These are phyloP conservation scores for Paecilomyces variotii DNA, from an alignment of 2,329 filamentous ascomycete genomes.

Conservation along the genomic window DNA sequence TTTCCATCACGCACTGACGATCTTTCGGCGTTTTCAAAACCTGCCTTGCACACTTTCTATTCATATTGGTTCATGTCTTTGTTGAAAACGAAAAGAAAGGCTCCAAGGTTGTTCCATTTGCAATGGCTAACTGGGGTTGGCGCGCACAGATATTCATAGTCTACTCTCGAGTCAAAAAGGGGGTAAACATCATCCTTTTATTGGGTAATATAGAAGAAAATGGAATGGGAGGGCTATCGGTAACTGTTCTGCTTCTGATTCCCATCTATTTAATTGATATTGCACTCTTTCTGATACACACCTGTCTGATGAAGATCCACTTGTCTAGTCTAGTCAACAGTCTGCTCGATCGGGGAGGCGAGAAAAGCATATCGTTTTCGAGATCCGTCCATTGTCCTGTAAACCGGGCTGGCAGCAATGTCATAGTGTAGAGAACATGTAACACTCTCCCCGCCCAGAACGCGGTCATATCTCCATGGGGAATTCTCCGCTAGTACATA, in stretches of 20 bases:
- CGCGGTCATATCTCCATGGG: too few species aligned
- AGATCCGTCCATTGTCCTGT: background rate
- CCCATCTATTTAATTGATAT: background rate
- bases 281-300: background rate
- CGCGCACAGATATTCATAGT: slow-evolving; percentile 4
- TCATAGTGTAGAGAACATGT: too few species aligned
- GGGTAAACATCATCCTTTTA: background rate
- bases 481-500: too few species aligned
- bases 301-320: background rate
- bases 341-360: background rate
- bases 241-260: background rate
- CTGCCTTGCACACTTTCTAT: background rate
- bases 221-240: background rate
- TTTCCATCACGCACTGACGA: slow-evolving; percentile 2
- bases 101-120: slow-evolving; percentile 4
- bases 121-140: slow-evolving; percentile 12
- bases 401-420: too few species aligned
- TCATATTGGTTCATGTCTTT: background rate
- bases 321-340: background rate
- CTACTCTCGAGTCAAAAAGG: background rate
- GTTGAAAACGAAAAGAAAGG: background rate
- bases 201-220: background rate
- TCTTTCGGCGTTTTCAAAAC: background rate
- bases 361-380: background rate
- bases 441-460: too few species aligned